These are phyloP conservation scores for Ramularia endophylla DNA, from an alignment of 2,329 filamentous ascomycete species.

Conservation along the genomic window DNA sequence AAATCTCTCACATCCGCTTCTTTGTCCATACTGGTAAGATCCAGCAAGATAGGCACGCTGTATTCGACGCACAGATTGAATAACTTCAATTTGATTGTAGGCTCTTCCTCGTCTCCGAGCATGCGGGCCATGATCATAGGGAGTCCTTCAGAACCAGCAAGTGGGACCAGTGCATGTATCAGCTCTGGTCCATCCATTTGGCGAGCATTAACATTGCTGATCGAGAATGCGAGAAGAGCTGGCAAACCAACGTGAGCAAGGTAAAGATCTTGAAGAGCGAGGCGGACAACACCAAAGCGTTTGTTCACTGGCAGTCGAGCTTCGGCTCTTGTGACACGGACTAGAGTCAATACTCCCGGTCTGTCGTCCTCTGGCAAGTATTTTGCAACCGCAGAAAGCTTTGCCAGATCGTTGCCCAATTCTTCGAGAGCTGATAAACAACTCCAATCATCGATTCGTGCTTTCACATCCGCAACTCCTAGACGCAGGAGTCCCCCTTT, in stretches of 20 bases:
- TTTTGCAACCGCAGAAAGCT: conserved; percentile 81
- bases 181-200: conserved; percentile 55
- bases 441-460: conserved; percentile 56
- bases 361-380: conserved; percentile 94
- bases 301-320: conserved; percentile 59
- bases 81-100: conserved; percentile 79
- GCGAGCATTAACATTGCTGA: conserved; percentile 62
- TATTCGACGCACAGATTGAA: conserved; percentile 86
- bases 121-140: conserved; percentile 81
- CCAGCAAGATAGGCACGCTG: conserved; percentile 74
- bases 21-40: conserved; percentile 60
- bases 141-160: conserved; percentile 36
- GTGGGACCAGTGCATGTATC: conserved; percentile 54
- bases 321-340: conserved; percentile 58
- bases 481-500: conserved; percentile 78
- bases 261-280: conserved; percentile 59
- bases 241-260: conserved; percentile 79
- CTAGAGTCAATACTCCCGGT: conserved; percentile 75
- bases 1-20: conserved; percentile 47
- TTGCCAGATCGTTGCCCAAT: conserved; percentile 69
- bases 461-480: conserved; percentile 58
- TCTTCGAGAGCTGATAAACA: conserved; percentile 63
- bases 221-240: conserved; percentile 70
- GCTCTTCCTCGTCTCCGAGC: conserved; percentile 91
- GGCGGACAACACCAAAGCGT: conserved; percentile 58